Base-by-base conservation (phyloP, 441 rosid species). In the Populus tomentosa region DNA sequence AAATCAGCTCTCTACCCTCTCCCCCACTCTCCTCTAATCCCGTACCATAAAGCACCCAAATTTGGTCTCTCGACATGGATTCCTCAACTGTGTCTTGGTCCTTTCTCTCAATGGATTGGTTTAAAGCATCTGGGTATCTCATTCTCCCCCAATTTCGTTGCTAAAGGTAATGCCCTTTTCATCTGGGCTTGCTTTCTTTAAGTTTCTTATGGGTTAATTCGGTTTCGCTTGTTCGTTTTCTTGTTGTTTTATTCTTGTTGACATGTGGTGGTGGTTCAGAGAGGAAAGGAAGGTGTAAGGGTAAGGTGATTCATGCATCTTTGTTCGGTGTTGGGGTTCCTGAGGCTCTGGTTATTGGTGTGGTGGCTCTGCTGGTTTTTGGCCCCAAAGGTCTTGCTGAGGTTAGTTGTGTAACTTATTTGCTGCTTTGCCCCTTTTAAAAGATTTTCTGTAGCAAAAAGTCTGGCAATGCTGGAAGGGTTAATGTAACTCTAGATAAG, bases 301-400 rank as follows among this genome's bases (percentile, higher is more conserved):
- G 91, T 30, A 80, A 35, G 85, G 78, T 82, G 79, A 85, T 90
- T 70, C 83, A 76, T 77, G 97, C 98, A 77, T 95, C 99, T 74
- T 81, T 95, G 40, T 95, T 95, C 78, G 98, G 98, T 11, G 98
- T 95, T 81, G 99, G 99, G 79, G 99, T 95, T 85, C 98, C 99
- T 69, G 98, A 94, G 84, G 99, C 94, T 87, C 68, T 95, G 85
- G 98, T 95, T 70, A 94, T 95, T 87, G 99, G 99, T 35, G 98
- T 89, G 65, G 99, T 95, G 76, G 99, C 98, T 83, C 86, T 95
- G 83, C 85, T 95, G 83, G 99, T 94, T 79, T 95, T 95, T 81
- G 99, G 99, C 75, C 99, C 99, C 79, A 95, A 95, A 89, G 99
- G 97, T 68, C 93, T 94, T 50, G 99, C 99, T 72, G 99, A 95